phyloP scores from a whole-genome alignment of 2,329 filamentous ascomycete species.

The Colletotrichum somersetense region DNA sequence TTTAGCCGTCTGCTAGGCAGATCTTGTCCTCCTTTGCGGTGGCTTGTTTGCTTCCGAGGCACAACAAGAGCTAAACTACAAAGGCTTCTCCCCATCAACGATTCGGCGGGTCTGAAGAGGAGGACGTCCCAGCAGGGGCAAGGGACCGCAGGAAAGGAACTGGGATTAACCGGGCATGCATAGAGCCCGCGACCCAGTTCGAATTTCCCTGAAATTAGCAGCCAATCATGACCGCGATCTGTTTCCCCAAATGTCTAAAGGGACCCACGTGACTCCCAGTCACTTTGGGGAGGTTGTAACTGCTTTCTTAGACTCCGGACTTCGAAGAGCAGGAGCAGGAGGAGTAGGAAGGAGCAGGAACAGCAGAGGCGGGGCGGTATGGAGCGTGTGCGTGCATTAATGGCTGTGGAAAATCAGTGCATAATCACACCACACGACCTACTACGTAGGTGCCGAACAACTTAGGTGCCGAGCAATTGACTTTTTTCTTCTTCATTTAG shows the following conservation, averaged over 20 bases:
- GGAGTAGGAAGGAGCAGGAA: neutral
- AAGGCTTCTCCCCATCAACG: conserved; percentile 2
- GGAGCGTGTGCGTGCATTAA: conserved; percentile 16
- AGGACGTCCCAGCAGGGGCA: conserved; percentile 30
- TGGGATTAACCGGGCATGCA: conserved; percentile 41
- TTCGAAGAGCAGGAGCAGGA: neutral
- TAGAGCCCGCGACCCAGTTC: conserved; percentile 41
- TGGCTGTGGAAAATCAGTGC: neutral
- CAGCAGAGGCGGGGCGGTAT: neutral
- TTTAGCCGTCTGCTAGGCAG: conserved; percentile 11
- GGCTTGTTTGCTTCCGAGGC: neutral
- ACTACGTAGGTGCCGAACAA: neutral
- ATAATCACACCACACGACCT: conserved; percentile 9
- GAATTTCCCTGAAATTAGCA: conserved; percentile 48
- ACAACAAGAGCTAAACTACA: neutral
- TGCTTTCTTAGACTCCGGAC: neutral
- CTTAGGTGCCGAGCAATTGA: conserved; percentile 1
- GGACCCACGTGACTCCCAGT: conserved; percentile 51
- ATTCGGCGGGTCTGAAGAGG: neutral
- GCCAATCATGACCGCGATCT: conserved; percentile 42
- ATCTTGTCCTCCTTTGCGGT: conserved; percentile 9
- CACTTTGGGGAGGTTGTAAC: conserved; percentile 4
- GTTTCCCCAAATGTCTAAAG: conserved; percentile 31
- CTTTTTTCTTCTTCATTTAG: conserved; percentile 2
- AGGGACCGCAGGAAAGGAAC: conserved; percentile 43